A percentile compares a stretch with the other conserved stretches of the same genome.
phyloP scores from a whole-genome alignment of 2,329 filamentous ascomycete species.

The Metarhizium sp. region DNA sequence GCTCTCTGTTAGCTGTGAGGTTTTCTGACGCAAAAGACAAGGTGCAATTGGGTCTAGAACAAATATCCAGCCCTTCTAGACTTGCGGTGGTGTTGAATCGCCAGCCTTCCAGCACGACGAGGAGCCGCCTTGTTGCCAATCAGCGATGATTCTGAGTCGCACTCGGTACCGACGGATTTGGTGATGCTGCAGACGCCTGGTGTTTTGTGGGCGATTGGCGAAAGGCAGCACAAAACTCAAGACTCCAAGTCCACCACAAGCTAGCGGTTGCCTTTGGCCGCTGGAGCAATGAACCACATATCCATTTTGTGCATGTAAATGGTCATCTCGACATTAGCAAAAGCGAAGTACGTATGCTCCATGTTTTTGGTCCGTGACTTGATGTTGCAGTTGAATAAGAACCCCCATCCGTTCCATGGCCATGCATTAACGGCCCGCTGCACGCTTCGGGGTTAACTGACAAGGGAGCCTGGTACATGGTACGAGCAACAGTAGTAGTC shows the following conservation, averaged over 20 bases:
- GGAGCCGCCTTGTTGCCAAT: neutral
- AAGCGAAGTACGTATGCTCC: too few relatives aligned
- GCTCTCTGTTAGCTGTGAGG: neutral
- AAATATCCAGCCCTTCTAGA: too few relatives aligned
- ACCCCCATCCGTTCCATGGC: neutral
- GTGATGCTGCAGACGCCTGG: neutral
- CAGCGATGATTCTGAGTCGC: neutral
- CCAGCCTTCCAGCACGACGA: neutral
- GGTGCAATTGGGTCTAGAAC: neutral
- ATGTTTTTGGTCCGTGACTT: too few relatives aligned
- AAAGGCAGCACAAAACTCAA: too few relatives aligned
- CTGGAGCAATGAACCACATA: neutral
- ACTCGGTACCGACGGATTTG: neutral
- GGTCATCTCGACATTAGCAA: too few relatives aligned
- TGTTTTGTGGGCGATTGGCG: neutral
- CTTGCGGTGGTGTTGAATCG: neutral
- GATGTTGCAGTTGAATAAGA: neutral
- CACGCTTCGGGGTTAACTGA: neutral
- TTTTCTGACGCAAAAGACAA: neutral
- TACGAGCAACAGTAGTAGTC: too few relatives aligned
- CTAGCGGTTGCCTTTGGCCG: neutral
- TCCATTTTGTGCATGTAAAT: neutral
- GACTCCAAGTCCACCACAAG: too few relatives aligned
- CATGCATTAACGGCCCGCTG: neutral
- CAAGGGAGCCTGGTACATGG: neutral